Conservation (phyloP, 2,329 filamentous ascomycete species). For the Polytolypa hystricis region DNA sequence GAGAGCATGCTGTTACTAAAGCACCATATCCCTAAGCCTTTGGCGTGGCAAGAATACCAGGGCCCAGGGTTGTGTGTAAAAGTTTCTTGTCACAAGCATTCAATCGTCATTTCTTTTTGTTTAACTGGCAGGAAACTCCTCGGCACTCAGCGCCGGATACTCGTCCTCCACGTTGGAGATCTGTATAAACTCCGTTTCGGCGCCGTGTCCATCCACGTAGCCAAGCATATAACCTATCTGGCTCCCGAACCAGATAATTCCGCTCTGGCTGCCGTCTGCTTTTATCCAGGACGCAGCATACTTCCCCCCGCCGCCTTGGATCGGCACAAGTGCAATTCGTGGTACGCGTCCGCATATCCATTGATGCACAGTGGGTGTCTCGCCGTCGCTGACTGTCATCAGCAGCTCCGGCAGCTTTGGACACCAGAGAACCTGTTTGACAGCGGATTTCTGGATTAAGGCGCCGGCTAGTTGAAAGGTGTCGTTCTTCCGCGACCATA, state of each 20-base stretch:
- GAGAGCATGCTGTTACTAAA: too few species aligned
- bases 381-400: slow-evolving; percentile 27
- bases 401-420: slow-evolving; percentile 25
- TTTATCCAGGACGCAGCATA: slow-evolving; percentile 9
- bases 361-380: slow-evolving; percentile 21
- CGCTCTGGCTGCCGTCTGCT: slow-evolving; percentile 3
- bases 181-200: slow-evolving; percentile 7
- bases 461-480: slow-evolving; percentile 21
- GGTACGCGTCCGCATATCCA: slow-evolving; percentile 11
- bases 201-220: slow-evolving; percentile 5
- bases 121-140: slow-evolving; percentile 6
- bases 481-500: slow-evolving; percentile 27
- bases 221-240: slow-evolving; percentile 10
- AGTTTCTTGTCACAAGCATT: too few species aligned
- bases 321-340: slow-evolving; percentile 6
- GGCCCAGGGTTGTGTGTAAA: too few species aligned
- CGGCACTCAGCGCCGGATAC: slow-evolving; percentile 5
- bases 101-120: too few species aligned
- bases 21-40: too few species aligned
- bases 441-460: slow-evolving; percentile 31
- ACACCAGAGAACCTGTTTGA: slow-evolving; percentile 33
- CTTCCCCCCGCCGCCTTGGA: slow-evolving; percentile 7
- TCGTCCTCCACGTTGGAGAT: slow-evolving; percentile 5
- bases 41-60: too few species aligned
- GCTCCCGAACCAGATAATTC: slow-evolving; percentile 10